Percentiles rank a stretch among this genome's conserved stretches.
Conservation (phyloP, 2,329 filamentous ascomycete species). For the Diaporthe sp. region DNA sequence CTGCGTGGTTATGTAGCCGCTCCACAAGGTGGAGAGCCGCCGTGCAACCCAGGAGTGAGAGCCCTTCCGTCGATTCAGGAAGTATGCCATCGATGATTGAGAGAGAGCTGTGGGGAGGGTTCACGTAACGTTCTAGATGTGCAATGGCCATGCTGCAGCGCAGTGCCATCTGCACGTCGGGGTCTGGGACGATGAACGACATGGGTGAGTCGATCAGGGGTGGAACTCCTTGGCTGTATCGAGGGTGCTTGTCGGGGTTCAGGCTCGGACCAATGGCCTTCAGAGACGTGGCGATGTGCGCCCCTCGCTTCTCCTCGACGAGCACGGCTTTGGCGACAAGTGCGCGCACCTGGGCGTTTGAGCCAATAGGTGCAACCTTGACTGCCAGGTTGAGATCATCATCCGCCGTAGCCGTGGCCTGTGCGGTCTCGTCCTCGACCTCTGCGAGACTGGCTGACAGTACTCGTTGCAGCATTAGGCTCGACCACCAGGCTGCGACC, state of each 20-base stretch:
- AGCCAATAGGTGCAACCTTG: slow-evolving; percentile 80
- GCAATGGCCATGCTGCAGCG: slow-evolving; percentile 71
- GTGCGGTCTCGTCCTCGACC: slow-evolving; percentile 56
- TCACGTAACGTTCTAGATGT: slow-evolving; percentile 60
- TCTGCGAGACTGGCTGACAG: slow-evolving; percentile 72
- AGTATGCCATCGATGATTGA: slow-evolving; percentile 62
- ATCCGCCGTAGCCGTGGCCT: slow-evolving; percentile 46
- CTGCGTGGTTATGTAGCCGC: slow-evolving; percentile 57
- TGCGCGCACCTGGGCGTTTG: slow-evolving; percentile 72
- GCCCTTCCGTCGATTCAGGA: slow-evolving; percentile 51
- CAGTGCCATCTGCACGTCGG: slow-evolving; percentile 67
- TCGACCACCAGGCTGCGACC: slow-evolving; percentile 92
- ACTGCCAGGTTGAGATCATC: slow-evolving; percentile 75
- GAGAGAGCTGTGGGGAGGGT: slow-evolving; percentile 55
- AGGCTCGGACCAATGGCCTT: slow-evolving; percentile 59
- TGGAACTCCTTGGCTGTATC: slow-evolving; percentile 43
- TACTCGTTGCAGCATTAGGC: slow-evolving; percentile 74
- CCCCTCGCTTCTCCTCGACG: slow-evolving; percentile 62
- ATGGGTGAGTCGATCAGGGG: slow-evolving; percentile 59
- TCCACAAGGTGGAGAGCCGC: slow-evolving; percentile 69
- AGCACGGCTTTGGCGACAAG: slow-evolving; percentile 69
- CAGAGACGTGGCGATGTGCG: slow-evolving; percentile 66
- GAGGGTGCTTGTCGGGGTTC: slow-evolving; percentile 46
- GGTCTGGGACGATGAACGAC: slow-evolving; percentile 53
- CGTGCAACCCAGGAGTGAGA: slow-evolving; percentile 69